Conservation (phyloP, 129 eudicot species). For the Helichrysum umbraculigerum region DNA sequence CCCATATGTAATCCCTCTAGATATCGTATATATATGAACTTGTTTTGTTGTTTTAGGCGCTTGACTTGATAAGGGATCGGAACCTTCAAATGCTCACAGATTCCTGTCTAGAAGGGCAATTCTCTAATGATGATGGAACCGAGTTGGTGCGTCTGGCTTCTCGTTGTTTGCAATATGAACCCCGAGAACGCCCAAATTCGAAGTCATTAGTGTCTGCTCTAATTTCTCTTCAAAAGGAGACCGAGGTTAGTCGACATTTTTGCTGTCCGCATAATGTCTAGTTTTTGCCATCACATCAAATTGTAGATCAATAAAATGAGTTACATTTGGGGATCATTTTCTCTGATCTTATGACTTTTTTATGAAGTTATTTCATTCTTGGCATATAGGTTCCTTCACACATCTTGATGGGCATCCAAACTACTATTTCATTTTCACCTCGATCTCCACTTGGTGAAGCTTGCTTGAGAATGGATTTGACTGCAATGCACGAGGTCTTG, state of each 20-base stretch:
- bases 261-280: background rate
- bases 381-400: constrained; percentile 56
- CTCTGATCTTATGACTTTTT: background rate
- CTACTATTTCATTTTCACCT: constrained; percentile 46
- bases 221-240: constrained; percentile 58
- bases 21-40: constrained; percentile 17
- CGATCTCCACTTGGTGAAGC: constrained; percentile 65
- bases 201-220: constrained; percentile 52
- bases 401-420: constrained; percentile 50
- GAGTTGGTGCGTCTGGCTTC: constrained; percentile 69
- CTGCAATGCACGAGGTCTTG: constrained; percentile 56
- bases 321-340: too few relatives aligned
- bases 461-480: constrained; percentile 58
- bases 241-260: constrained; percentile 45
- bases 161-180: constrained; percentile 71
- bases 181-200: constrained; percentile 63
- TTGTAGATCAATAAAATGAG: too few relatives aligned
- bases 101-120: constrained; percentile 70
- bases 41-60: constrained; percentile 45
- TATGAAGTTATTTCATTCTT: background rate
- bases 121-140: constrained; percentile 63
- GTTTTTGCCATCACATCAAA: too few relatives aligned
- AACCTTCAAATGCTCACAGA: constrained; percentile 76
- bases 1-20: background rate
- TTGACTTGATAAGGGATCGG: constrained; percentile 67